Conservation (phyloP, 495 filamentous ascomycete genomes). For the Xylaria venustula region DNA sequence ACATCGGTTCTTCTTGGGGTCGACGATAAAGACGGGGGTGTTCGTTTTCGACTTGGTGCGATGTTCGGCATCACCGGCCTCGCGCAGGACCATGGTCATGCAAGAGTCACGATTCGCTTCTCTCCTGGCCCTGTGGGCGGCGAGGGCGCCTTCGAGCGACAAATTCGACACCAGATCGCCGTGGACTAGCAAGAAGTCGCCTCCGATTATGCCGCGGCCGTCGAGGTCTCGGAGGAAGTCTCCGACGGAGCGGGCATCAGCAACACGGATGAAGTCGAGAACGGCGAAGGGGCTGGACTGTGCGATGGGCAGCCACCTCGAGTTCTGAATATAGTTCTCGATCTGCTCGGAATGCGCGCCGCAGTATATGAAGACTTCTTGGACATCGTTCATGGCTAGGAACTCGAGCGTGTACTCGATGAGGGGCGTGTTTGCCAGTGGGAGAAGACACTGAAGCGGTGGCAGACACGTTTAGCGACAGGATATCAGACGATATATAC, state of each 20-base stretch:
- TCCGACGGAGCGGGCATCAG: slow-evolving; percentile 77
- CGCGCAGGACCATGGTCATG: slow-evolving; percentile 93
- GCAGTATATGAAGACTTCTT: slow-evolving; percentile 89
- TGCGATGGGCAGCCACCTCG: slow-evolving; percentile 43
- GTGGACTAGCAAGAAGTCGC: slow-evolving; percentile 90
- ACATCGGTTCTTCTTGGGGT: slow-evolving; percentile 76
- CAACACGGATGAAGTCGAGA: slow-evolving; percentile 82
- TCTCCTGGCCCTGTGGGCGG: slow-evolving; percentile 75
- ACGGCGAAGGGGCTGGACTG: slow-evolving; percentile 78
- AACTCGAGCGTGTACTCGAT: slow-evolving; percentile 99
- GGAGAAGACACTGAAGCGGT: slow-evolving; percentile 77
- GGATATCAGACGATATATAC: too few species aligned
- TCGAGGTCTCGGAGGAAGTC: slow-evolving; percentile 96
- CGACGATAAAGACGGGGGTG: slow-evolving; percentile 81
- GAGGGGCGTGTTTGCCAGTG: slow-evolving; percentile 87
- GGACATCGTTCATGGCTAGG: slow-evolving; percentile 86
- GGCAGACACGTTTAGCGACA: neutral
- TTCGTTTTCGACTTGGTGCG: slow-evolving; percentile 70
- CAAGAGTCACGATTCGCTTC: slow-evolving; percentile 89
- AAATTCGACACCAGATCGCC: slow-evolving; percentile 94
- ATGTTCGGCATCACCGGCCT: slow-evolving; percentile 67
- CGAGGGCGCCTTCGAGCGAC: slow-evolving; percentile 73
- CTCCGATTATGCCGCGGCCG: slow-evolving; percentile 76
- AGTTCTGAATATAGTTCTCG: slow-evolving; percentile 72
- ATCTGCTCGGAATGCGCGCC: slow-evolving; percentile 87